These are phyloP conservation scores for Fomitopsis betulina DNA, from an alignment of 1,284 basidiomycete genomes.

Conservation along the genomic window DNA sequence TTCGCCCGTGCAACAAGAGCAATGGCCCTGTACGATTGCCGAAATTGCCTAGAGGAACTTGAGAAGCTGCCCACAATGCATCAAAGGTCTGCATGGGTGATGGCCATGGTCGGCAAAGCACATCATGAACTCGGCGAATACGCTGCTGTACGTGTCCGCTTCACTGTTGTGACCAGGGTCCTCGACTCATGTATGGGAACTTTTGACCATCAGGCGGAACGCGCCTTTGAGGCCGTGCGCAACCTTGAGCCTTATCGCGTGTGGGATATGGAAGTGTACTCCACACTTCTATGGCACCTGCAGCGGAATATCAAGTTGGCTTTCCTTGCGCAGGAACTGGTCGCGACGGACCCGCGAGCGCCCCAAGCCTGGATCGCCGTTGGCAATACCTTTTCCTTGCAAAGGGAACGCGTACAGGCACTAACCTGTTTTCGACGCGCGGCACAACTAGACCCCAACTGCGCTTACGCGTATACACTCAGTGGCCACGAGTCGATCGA, in stretches of 20 bases:
- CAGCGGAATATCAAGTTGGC: slow-evolving; percentile 79
- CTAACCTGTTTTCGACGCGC: slow-evolving; percentile 90
- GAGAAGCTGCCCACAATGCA: slow-evolving; percentile 74
- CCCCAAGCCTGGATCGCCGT: slow-evolving; percentile 93
- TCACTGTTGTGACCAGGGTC: slow-evolving; percentile 1
- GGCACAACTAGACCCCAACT: slow-evolving; percentile 75
- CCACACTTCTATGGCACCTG: slow-evolving; percentile 91
- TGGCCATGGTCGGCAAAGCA: slow-evolving; percentile 79
- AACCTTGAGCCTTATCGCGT: slow-evolving; percentile 81
- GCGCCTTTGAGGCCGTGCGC: slow-evolving; percentile 79
- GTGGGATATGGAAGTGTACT: slow-evolving; percentile 91
- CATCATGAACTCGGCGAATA: slow-evolving; percentile 89
- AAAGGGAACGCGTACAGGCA: slow-evolving; percentile 88
- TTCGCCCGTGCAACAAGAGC: slow-evolving; percentile 77
- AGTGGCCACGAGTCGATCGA: slow-evolving; percentile 94
- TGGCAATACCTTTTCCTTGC: slow-evolving; percentile 89
- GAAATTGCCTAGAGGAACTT: slow-evolving; percentile 69
- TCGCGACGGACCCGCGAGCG: slow-evolving; percentile 75
- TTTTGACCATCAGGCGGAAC: slow-evolving; percentile 59
- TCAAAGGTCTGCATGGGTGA: slow-evolving; percentile 70
- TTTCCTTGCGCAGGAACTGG: slow-evolving; percentile 85
- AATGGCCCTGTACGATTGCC: slow-evolving; percentile 73
- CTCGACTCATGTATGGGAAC: slow-evolving; percentile 13
- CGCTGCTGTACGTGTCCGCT: slow-evolving; percentile 58
- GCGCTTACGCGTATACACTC: slow-evolving; percentile 90